Evolutionary conservation across 2,329 filamentous ascomycete genomes (phyloP).

Genomic region (Colletotrichum endophyticum): DNA sequence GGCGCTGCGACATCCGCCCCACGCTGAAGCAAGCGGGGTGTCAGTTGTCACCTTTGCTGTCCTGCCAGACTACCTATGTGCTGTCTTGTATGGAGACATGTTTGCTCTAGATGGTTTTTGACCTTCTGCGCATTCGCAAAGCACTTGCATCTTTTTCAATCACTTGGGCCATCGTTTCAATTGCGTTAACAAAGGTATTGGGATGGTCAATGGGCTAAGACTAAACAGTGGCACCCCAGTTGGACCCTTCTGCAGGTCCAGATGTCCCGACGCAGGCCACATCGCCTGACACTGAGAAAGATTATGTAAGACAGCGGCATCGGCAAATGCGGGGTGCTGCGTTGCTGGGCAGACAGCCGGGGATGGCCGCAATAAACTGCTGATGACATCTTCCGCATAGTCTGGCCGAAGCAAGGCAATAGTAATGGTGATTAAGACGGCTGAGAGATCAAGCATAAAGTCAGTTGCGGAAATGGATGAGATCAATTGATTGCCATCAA

Average conservation of each 20-base stretch:
- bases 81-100: neutral
- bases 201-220: neutral
- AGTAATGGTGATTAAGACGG: accelerated
- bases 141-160: neutral
- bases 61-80: neutral
- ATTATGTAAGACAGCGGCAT: neutral
- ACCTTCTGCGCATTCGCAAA: neutral
- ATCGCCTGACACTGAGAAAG: neutral
- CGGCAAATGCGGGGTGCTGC: neutral
- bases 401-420: neutral
- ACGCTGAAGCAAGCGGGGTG: neutral
- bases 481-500: neutral
- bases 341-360: slow-evolving; percentile 7
- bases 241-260: neutral
- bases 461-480: accelerated
- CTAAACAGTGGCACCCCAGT: neutral
- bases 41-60: neutral
- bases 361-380: neutral
- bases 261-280: neutral
- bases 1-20: slow-evolving; percentile 5
- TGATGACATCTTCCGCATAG: neutral
- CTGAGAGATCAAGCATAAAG: neutral
- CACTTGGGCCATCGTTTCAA: neutral
- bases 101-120: neutral
- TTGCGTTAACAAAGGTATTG: neutral